Conservation (phyloP, 306 rosid genomes). For the Rosa lucieae region DNA sequence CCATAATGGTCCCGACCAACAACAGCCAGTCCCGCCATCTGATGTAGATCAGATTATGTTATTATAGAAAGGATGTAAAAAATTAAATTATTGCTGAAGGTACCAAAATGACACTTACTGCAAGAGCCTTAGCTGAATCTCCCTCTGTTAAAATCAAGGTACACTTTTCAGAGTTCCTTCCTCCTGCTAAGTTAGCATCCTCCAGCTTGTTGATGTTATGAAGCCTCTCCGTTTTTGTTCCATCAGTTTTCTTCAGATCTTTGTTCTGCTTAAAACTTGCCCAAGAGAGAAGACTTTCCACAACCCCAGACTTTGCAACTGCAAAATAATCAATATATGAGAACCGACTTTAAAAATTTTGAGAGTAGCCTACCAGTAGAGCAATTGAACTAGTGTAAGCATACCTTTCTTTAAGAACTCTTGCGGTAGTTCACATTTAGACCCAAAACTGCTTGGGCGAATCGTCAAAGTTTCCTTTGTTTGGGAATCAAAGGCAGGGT, state of each 20-base stretch:
- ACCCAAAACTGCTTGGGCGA: constrained; percentile 83
- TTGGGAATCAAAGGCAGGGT: constrained; percentile 97
- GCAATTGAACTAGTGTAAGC: background rate
- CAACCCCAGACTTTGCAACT: constrained; percentile 86
- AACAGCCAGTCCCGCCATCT: constrained; percentile 97
- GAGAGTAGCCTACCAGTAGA: background rate
- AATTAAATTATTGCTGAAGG: background rate
- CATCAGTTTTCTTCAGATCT: constrained; percentile 90
- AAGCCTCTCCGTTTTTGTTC: constrained; percentile 81
- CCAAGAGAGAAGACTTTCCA: constrained; percentile 92
- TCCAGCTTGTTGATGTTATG: constrained; percentile 83
- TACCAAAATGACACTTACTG: constrained; percentile 50
- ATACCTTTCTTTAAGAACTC: constrained; percentile 76
- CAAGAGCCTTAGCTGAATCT: constrained; percentile 98
- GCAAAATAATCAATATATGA: constrained; percentile 18
- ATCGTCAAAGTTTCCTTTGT: constrained; percentile 88
- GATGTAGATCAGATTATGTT: constrained; percentile 12
- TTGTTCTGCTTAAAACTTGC: constrained; percentile 85
- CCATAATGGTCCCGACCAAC: constrained; percentile 93
- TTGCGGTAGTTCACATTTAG: constrained; percentile 77
- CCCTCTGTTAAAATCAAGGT: constrained; percentile 96
- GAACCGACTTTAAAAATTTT: background rate
- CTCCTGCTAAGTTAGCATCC: constrained; percentile 96
- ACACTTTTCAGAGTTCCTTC: constrained; percentile 79
- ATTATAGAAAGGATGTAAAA: background rate